Evolutionary conservation across 2,329 filamentous ascomycete species (phyloP).

Genomic region (Sporothrix dimorphospora): DNA sequence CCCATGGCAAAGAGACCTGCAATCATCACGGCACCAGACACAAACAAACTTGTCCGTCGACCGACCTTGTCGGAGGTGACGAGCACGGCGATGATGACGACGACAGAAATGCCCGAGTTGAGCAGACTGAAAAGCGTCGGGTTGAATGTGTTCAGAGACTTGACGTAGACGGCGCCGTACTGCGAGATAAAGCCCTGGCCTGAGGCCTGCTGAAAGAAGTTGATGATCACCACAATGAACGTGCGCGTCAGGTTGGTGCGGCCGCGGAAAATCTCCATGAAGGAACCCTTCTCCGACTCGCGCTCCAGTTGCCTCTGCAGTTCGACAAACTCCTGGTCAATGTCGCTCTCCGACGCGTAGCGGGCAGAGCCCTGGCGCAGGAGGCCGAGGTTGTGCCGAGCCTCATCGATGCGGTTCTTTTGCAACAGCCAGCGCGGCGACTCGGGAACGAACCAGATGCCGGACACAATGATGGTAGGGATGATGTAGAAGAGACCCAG

Average conservation of each 20-base stretch:
- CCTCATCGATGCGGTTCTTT: slow-evolving; percentile 24
- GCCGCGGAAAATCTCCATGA: slow-evolving; percentile 22
- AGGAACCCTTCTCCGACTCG: slow-evolving; percentile 15
- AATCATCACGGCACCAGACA: slow-evolving; percentile 39
- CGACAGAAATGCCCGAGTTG: slow-evolving; percentile 18
- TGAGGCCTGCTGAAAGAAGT: slow-evolving; percentile 27
- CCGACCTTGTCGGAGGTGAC: not conserved
- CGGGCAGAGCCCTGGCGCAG: slow-evolving; percentile 30
- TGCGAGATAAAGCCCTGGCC: slow-evolving; percentile 28
- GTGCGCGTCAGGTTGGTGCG: slow-evolving; percentile 20
- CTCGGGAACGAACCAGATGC: slow-evolving; percentile 29
- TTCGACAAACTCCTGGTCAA: slow-evolving; percentile 31
- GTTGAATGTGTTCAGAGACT: slow-evolving; percentile 22
- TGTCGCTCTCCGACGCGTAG: slow-evolving; percentile 28
- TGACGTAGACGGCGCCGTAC: slow-evolving; percentile 27
- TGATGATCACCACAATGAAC: slow-evolving; percentile 21
- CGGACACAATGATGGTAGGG: slow-evolving; percentile 5
- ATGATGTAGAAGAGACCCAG: slow-evolving; percentile 38
- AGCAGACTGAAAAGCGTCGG: slow-evolving; percentile 13
- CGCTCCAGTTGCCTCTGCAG: slow-evolving; percentile 8
- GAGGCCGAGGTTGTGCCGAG: not conserved
- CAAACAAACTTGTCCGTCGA: slow-evolving; percentile 34
- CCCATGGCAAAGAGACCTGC: slow-evolving; percentile 43
- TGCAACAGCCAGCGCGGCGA: slow-evolving; percentile 30
- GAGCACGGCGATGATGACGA: not conserved